Evolutionary conservation across 495 filamentous ascomycete species (phyloP).

Genomic region (Aspergillus baeticus): DNA sequence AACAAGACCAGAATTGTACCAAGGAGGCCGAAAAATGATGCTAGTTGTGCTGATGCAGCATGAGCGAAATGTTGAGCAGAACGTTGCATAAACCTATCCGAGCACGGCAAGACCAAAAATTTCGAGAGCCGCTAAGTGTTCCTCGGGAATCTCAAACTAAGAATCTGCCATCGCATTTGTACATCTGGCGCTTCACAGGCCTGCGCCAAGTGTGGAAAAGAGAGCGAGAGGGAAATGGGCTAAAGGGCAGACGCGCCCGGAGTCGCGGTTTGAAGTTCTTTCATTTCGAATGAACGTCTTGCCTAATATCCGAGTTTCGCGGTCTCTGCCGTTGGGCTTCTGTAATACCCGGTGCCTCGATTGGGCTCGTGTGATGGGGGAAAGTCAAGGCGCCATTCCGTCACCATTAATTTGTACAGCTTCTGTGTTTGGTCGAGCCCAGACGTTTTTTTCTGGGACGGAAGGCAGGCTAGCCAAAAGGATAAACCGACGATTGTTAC

Average conservation of each 20-base stretch:
- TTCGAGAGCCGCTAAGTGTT: constrained; percentile 3
- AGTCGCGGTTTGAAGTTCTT: neutral
- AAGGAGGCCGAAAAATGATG: neutral
- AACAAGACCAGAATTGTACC: neutral
- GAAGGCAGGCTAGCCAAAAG: constrained; percentile 6
- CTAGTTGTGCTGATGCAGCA: constrained; percentile 8
- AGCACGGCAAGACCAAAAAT: constrained; percentile 2
- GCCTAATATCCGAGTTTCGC: neutral
- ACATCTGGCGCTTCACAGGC: no score
- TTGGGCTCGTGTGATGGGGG: constrained; percentile 15
- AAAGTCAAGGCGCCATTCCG: constrained; percentile 4
- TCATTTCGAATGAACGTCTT: neutral
- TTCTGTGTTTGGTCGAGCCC: constrained; percentile 11
- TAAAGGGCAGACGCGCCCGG: neutral
- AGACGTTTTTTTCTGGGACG: constrained; percentile 4
- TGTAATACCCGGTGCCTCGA: constrained; percentile 22
- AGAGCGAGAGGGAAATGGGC: neutral
- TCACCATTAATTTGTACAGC: constrained; percentile 10
- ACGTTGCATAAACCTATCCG: constrained; percentile 18
- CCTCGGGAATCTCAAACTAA: constrained; percentile 4
- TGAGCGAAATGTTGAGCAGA: constrained; percentile 18
- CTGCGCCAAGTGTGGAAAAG: neutral
- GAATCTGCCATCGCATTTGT: neutral
- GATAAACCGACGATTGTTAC: constrained; percentile 21
- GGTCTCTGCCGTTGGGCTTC: constrained; percentile 14